Percentiles rank a stretch among this genome's conserved stretches.
These are phyloP conservation scores for Trichaptum fuscoviolaceum DNA, from an alignment of 768 basidiomycete genomes.

Conservation along the genomic window DNA sequence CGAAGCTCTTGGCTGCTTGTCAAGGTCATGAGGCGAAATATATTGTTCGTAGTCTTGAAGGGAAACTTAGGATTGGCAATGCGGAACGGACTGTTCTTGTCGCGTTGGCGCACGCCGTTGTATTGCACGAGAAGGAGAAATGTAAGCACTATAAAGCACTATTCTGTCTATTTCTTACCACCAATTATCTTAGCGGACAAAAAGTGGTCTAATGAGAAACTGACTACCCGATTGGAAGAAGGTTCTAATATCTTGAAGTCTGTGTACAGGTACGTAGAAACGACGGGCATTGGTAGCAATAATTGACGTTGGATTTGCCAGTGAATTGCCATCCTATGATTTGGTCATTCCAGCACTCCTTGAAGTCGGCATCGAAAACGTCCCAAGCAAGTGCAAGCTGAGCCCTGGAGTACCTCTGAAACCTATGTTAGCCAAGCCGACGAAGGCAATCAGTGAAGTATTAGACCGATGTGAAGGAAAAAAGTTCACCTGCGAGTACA, in stretches of 20 bases:
- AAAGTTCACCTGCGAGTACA: conserved; percentile 97
- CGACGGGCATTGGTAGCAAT: neutral
- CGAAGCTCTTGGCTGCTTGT: conserved; percentile 88
- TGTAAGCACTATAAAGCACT: conserved; percentile 28
- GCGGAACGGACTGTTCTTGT: conserved; percentile 95
- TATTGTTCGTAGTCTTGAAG: conserved; percentile 91
- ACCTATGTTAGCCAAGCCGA: conserved; percentile 98
- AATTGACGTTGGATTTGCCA: conserved; percentile 22
- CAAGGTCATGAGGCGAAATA: conserved; percentile 93
- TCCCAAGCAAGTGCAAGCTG: conserved; percentile 77
- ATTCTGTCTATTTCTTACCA: conserved; percentile 6
- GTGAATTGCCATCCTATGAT: conserved; percentile 92
- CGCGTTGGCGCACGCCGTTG: conserved; percentile 87
- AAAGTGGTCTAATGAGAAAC: conserved; percentile 68
- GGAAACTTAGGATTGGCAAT: conserved; percentile 94
- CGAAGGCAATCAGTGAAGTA: conserved; percentile 97
- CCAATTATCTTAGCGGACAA: conserved; percentile 48
- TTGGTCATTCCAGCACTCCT: conserved; percentile 87
- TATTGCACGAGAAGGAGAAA: conserved; percentile 72
- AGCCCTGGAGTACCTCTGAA: conserved; percentile 96
- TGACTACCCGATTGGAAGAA: conserved; percentile 69
- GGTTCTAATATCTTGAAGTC: conserved; percentile 75
- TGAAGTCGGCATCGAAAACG: conserved; percentile 62
- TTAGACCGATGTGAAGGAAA: conserved; percentile 95
- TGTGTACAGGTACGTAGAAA: conserved; percentile 74